Base-by-base conservation (phyloP, 371 early-diverging fungal species). In the Mucor saturninus region DNA sequence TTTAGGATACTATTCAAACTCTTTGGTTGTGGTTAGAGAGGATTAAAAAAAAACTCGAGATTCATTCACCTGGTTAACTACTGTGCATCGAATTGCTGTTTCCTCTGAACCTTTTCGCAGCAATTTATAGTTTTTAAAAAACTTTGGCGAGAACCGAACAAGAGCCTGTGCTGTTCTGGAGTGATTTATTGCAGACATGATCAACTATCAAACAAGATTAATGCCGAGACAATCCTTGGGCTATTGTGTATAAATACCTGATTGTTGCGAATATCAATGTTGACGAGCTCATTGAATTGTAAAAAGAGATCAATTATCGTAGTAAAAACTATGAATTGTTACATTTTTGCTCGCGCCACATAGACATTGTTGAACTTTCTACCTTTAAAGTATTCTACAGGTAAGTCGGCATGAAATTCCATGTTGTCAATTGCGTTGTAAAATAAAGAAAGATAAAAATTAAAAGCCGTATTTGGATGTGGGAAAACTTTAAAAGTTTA, bases 121-220 rank as follows among this genome's bases (percentile, higher is more conserved):
- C 28, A 68, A 43, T 45, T 46, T 43, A 15, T 63, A 68, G 21
- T 62, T 46, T 32, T 59, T 38, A 45, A 68, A 68, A 31, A 68
- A 63, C 1, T 21, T 14, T 31, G 59, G 62, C 28, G 68, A 62
- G 13, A 68, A 9, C 5, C 58, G 59, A 28, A 59, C 45, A 13
- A 68, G 14, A 8, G 51, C 68, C 50, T 68, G 68, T 1, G 59
- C 63, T 8, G 68, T 68, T 35, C 59, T 40, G 7, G 63, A 49
- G 21, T 50, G 40, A 31, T 68, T 68, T 8, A 55, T 10, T 1
- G 68, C 48, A 11, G 62, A 62, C 21, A 68, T 32, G 1, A 68
- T 40, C 50, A 68, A 50, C 68, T 68, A 49, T 2, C 26, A 37
- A 35, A 31, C 2, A 9, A 50, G 7, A 7, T 31, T 29, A 49